These are phyloP conservation scores for Oryza brachyantha DNA, from an alignment of 176 grass and related monocot genomes.

Conservation along the genomic window DNA sequence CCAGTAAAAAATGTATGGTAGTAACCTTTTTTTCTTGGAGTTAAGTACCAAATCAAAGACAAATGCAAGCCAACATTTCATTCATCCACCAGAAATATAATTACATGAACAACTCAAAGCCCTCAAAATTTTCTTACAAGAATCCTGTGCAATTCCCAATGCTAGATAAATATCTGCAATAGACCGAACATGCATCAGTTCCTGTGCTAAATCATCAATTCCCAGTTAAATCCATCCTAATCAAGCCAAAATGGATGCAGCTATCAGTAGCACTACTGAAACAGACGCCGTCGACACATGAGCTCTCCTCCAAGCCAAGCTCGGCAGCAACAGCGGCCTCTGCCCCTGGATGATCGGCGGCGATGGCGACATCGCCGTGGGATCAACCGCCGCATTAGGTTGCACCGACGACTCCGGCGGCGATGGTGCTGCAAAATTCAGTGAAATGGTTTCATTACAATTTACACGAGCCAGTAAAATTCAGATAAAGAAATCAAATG, in stretches of 20 bases:
- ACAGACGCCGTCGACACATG: not conserved
- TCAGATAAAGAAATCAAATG: not conserved
- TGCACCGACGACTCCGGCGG: slow-evolving; percentile 37
- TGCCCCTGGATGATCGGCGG: slow-evolving; percentile 37
- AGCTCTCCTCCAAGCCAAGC: slow-evolving; percentile 34
- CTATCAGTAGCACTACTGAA: not conserved
- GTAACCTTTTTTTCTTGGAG: too few relatives aligned
- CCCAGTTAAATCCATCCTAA: not conserved
- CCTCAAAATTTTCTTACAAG: not conserved
- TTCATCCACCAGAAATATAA: not conserved
- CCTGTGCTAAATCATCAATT: not conserved
- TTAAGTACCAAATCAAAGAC: too few relatives aligned
- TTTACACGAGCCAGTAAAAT: not conserved
- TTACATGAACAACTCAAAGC: not conserved
- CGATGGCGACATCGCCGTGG: slow-evolving; percentile 19
- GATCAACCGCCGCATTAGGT: not conserved
- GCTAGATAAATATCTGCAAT: not conserved
- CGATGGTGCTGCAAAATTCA: slow-evolving; percentile 32
- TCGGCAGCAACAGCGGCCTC: slow-evolving; percentile 57
- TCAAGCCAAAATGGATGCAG: slow-evolving; percentile 32
- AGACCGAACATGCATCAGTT: not conserved
- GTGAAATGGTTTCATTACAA: not conserved
- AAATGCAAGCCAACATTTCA: not conserved
- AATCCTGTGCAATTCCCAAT: not conserved
- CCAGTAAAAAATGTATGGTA: too few relatives aligned